Percentiles rank a stretch among this genome's conserved stretches.
phyloP scores from a whole-genome alignment of 441 rosid species.

The Rhodomyrtus psidioides region DNA sequence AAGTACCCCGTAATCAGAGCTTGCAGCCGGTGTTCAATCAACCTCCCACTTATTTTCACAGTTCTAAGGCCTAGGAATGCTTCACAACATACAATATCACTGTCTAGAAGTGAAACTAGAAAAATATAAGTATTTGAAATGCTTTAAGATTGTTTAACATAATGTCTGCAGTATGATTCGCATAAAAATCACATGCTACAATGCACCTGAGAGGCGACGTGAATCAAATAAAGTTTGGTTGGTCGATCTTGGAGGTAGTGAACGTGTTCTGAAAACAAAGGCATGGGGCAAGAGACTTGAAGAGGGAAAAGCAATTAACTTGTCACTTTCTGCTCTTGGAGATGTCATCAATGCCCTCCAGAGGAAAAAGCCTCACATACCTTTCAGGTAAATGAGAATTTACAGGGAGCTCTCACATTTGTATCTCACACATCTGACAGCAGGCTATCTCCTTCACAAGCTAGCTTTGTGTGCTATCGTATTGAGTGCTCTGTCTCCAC shows the following conservation, averaged over 20 bases:
- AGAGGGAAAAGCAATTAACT: conserved; percentile 89
- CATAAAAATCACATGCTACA: conserved; percentile 40
- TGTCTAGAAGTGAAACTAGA: background rate
- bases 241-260: conserved; percentile 83
- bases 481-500: background rate
- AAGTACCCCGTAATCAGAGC: background rate
- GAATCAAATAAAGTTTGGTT: conserved; percentile 68
- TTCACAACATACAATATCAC: background rate
- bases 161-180: conserved; percentile 56
- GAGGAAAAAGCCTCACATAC: conserved; percentile 54
- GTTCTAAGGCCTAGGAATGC: background rate
- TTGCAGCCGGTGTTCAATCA: background rate
- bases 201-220: conserved; percentile 57
- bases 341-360: conserved; percentile 78
- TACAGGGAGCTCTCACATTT: background rate
- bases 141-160: background rate
- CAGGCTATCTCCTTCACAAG: background rate
- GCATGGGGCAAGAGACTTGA: conserved; percentile 79
- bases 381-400: conserved; percentile 48
- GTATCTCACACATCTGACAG: background rate
- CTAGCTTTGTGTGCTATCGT: background rate
- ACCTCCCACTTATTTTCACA: background rate
- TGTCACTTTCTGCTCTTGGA: conserved; percentile 79
- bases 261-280: conserved; percentile 78
- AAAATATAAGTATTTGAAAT: background rate